phyloP scores from a whole-genome alignment of 148 eudicot genomes.

The Diospyros kaki region DNA sequence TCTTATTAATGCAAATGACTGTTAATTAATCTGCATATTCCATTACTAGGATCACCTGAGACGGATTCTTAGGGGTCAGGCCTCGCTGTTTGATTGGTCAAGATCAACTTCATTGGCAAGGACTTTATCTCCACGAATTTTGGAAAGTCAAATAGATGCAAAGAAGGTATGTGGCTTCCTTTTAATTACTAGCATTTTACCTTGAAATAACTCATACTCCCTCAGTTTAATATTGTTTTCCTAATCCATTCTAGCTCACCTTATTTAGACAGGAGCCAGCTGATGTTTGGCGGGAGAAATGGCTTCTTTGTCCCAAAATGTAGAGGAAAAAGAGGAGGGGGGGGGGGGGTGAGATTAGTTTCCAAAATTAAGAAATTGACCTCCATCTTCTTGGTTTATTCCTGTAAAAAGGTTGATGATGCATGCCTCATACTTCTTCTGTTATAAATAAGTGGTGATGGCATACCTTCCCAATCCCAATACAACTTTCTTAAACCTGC shows the following conservation, averaged over 20 bases:
- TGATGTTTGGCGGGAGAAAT: background rate
- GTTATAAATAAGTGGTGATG: background rate
- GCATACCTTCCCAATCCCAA: background rate
- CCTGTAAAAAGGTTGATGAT: background rate
- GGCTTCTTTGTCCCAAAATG: background rate
- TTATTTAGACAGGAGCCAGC: too few species aligned
- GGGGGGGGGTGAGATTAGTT: background rate
- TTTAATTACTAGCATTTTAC: background rate
- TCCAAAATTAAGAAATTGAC: background rate
- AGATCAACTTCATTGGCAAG: constrained; percentile 91
- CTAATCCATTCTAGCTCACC: too few species aligned
- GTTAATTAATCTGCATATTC: constrained; percentile 2
- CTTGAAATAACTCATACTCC: background rate
- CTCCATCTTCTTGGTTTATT: background rate
- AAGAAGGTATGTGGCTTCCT: constrained; percentile 61
- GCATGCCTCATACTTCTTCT: background rate
- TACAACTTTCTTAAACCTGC: background rate
- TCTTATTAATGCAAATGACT: background rate
- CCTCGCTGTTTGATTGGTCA: constrained; percentile 96
- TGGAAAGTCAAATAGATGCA: constrained; percentile 98
- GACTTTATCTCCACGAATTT: constrained; percentile 87
- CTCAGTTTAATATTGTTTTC: background rate
- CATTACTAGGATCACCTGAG: constrained; percentile 81
- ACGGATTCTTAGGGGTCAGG: constrained; percentile 97
- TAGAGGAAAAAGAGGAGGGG: too few species aligned